Conservation (phyloP, 495 filamentous ascomycete species). For the Cercophora sp. region DNA sequence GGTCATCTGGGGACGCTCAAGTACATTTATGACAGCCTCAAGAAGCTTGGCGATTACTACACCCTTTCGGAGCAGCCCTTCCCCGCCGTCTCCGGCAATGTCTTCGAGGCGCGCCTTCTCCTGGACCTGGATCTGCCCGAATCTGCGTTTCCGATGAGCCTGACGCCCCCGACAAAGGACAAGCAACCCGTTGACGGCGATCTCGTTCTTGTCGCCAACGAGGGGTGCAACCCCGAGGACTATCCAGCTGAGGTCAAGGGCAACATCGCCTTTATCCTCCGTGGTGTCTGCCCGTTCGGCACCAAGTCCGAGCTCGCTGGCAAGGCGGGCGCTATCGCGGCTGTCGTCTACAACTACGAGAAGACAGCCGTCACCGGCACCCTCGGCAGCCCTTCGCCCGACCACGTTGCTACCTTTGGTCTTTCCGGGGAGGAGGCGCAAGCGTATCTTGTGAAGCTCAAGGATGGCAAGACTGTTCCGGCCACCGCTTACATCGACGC, state of each 20-base stretch:
- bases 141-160: slow-evolving; percentile 52
- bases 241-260: slow-evolving; percentile 41
- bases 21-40: slow-evolving; percentile 53
- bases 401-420: slow-evolving; percentile 57
- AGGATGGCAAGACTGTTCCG: slow-evolving; percentile 42
- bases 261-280: slow-evolving; percentile 52
- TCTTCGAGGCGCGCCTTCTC: slow-evolving; percentile 55
- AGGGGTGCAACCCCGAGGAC: slow-evolving; percentile 47
- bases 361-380: slow-evolving; percentile 47
- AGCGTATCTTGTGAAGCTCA: slow-evolving; percentile 43
- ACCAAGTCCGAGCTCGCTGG: slow-evolving; percentile 55
- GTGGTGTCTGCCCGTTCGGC: slow-evolving; percentile 59
- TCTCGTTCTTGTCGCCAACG: slow-evolving; percentile 40
- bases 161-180: slow-evolving; percentile 56
- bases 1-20: slow-evolving; percentile 57
- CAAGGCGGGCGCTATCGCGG: slow-evolving; percentile 56
- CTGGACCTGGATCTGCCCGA: slow-evolving; percentile 47
- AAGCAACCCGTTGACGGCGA: slow-evolving; percentile 50
- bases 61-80: slow-evolving; percentile 55
- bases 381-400: slow-evolving; percentile 45
- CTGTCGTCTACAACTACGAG: slow-evolving; percentile 58
- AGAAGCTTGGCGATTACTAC: slow-evolving; percentile 53
- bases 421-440: slow-evolving; percentile 49
- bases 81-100: slow-evolving; percentile 53
- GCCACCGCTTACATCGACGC: slow-evolving; percentile 55